A percentile compares a stretch with the other conserved stretches of the same genome.
These are phyloP conservation scores for Magnusiomyces tetraspermus DNA, from an alignment of 1,139 yeast genomes.

Conservation along the genomic window DNA sequence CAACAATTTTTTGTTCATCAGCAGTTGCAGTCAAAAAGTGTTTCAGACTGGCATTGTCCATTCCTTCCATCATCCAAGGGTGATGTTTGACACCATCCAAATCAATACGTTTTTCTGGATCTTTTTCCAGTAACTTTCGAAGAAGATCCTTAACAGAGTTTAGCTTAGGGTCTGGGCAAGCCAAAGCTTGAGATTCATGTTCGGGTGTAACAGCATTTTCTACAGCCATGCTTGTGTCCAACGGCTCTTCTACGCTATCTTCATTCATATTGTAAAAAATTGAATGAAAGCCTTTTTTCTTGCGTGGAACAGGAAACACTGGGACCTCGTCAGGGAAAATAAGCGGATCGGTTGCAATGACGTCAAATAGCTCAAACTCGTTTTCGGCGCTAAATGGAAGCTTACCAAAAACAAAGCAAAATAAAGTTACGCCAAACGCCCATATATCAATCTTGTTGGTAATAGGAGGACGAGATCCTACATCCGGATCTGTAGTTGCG, in stretches of 20 bases:
- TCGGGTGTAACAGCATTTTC: neutral
- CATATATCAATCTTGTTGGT: conserved; percentile 83
- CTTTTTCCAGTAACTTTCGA: conserved; percentile 53
- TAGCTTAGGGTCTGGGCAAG: conserved; percentile 23
- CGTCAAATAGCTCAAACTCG: conserved; percentile 78
- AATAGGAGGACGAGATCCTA: conserved; percentile 39
- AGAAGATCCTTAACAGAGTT: conserved; percentile 56
- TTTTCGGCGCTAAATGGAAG: conserved; percentile 87
- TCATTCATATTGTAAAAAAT: conserved; percentile 29
- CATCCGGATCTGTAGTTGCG: conserved; percentile 35
- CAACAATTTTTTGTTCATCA: conserved; percentile 40
- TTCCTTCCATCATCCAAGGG: conserved; percentile 61
- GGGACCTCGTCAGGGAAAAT: conserved; percentile 45
- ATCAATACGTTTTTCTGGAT: conserved; percentile 59
- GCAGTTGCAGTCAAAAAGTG: conserved; percentile 29
- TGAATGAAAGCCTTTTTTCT: neutral
- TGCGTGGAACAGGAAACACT: conserved; percentile 16
- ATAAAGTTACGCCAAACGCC: conserved; percentile 93
- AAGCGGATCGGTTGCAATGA: conserved; percentile 57
- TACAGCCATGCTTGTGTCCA: neutral
- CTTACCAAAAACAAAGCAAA: conserved; percentile 77
- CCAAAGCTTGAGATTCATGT: conserved; percentile 12
- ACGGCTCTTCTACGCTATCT: conserved; percentile 5
- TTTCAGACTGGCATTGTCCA: conserved; percentile 38
- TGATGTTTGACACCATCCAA: conserved; percentile 69